Evolutionary conservation across 73 alveolate genomes (phyloP).

Genomic region (Paramecium sexaurelia): DNA sequence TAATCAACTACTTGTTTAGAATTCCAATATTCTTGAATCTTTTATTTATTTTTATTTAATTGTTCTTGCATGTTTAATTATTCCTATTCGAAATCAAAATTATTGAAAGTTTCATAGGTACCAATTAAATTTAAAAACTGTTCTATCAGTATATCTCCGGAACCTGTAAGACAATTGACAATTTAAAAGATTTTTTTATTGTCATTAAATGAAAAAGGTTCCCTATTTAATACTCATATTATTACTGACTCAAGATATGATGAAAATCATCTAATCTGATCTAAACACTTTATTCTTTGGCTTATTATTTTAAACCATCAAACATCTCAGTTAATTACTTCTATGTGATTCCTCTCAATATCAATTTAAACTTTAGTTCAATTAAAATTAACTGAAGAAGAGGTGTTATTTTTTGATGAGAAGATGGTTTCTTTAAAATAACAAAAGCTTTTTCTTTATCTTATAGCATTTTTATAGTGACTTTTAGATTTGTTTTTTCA

Average conservation of each 20-base stretch:
- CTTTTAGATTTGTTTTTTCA: background rate
- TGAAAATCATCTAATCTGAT: conserved; percentile 1
- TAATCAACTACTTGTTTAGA: background rate
- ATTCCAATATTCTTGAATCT: background rate
- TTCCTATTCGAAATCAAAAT: background rate
- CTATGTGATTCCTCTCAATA: background rate
- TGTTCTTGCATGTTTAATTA: background rate
- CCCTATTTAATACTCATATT: background rate
- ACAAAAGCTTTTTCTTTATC: background rate
- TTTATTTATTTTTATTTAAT: background rate
- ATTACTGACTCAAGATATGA: background rate
- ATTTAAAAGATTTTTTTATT: background rate
- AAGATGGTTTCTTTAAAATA: background rate
- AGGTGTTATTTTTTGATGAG: background rate
- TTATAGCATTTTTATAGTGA: background rate
- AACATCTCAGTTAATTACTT: background rate
- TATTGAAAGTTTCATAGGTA: background rate
- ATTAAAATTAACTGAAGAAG: background rate
- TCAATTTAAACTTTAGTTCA: background rate
- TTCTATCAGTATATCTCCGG: background rate
- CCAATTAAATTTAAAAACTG: background rate
- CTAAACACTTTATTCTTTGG: background rate
- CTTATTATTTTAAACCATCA: background rate
- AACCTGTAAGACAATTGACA: background rate
- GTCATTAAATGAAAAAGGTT: background rate